Evolutionary conservation across 495 filamentous ascomycete species (phyloP).

Genomic region (Talaromyces ruber): DNA sequence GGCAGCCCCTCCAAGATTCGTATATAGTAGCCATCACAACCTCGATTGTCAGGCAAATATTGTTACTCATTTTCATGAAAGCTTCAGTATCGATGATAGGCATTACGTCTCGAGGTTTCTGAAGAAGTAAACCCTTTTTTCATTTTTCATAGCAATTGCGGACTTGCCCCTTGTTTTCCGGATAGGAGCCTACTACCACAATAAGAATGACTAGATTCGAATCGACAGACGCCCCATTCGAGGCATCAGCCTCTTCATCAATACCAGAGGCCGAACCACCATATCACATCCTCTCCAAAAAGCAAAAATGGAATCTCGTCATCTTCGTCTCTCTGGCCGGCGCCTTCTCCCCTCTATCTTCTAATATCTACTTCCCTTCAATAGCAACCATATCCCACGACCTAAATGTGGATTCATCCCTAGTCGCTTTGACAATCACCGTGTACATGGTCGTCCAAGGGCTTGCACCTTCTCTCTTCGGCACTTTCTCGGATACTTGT

Average conservation of each 20-base stretch:
- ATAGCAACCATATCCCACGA: slow-evolving; percentile 26
- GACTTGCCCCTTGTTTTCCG: background rate
- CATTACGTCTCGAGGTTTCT: background rate
- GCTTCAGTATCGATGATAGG: background rate
- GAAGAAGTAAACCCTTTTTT: too few relatives aligned
- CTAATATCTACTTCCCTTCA: slow-evolving; percentile 75
- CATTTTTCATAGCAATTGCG: too few relatives aligned
- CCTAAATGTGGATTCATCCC: slow-evolving; percentile 21
- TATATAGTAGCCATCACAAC: background rate
- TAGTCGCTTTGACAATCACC: slow-evolving; percentile 29
- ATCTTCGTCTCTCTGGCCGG: slow-evolving; percentile 48
- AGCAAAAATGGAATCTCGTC: slow-evolving; percentile 53
- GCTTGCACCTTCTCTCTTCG: slow-evolving; percentile 35
- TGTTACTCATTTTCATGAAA: background rate
- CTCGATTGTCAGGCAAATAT: background rate
- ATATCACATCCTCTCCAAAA: slow-evolving; percentile 50
- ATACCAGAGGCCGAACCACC: slow-evolving; percentile 3
- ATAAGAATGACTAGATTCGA: background rate
- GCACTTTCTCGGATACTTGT: slow-evolving; percentile 30
- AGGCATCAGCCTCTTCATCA: background rate
- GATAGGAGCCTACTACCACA: background rate
- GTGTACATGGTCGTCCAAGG: slow-evolving; percentile 41
- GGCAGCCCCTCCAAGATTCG: background rate
- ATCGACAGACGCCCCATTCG: background rate
- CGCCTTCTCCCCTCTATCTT: slow-evolving; percentile 56